These are phyloP conservation scores for Psilocybe subaeruginosa DNA, from an alignment of 768 basidiomycete species.

Conservation along the genomic window DNA sequence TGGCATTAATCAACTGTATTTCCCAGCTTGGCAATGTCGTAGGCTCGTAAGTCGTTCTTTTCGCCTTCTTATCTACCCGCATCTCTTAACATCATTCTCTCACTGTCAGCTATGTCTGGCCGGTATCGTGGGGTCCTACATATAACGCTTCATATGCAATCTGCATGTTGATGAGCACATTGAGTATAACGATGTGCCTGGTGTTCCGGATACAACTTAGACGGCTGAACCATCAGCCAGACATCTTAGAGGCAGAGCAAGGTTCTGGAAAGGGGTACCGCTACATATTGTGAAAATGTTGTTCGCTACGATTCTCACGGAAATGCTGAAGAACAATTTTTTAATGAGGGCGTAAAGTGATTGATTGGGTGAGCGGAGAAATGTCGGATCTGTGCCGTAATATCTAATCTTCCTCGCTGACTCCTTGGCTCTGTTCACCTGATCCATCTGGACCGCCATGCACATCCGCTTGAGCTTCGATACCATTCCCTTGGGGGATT, in stretches of 20 bases:
- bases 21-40: slow-evolving; percentile 84
- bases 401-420: slow-evolving; percentile 11
- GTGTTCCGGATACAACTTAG: slow-evolving; percentile 49
- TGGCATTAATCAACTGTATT: slow-evolving; percentile 82
- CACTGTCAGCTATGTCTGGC: slow-evolving; percentile 64
- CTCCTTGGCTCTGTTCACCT: slow-evolving; percentile 2
- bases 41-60: slow-evolving; percentile 63
- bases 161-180: slow-evolving; percentile 60
- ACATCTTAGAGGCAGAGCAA: slow-evolving; percentile 38
- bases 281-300: slow-evolving; percentile 44
- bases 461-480: slow-evolving; percentile 2
- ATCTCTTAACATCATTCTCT: neutral
- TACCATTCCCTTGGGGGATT: slow-evolving; percentile 8
- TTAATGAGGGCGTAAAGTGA: neutral
- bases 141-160: slow-evolving; percentile 76
- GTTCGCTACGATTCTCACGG: neutral
- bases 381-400: slow-evolving; percentile 25
- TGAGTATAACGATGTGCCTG: slow-evolving; percentile 53
- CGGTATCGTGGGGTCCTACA: slow-evolving; percentile 66
- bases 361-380: slow-evolving; percentile 24
- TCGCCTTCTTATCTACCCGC: neutral
- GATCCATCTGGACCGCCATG: slow-evolving; percentile 6
- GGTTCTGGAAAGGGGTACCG: slow-evolving; percentile 40
- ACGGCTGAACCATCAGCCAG: slow-evolving; percentile 40
- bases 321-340: neutral